Evolutionary conservation across 257 asterid species (phyloP).

Genomic region (Buddleja alternifolia): DNA sequence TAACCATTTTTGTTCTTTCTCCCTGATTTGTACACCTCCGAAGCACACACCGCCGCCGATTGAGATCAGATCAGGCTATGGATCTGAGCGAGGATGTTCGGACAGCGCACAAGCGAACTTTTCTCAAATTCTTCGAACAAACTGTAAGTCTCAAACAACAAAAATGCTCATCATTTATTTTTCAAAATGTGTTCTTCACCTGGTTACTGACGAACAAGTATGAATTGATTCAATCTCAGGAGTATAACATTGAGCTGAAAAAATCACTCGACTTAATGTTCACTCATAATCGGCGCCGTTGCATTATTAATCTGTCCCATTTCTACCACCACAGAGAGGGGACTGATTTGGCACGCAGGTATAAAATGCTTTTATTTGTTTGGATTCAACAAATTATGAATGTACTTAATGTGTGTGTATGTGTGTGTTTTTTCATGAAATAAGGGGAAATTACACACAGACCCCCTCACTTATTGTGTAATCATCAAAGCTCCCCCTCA

Average conservation of each 20-base stretch:
- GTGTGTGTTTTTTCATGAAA: too few species aligned
- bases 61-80: too few species aligned
- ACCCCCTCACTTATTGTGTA: too few species aligned
- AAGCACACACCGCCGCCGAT: too few species aligned
- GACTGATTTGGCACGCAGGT: slow-evolving; percentile 90
- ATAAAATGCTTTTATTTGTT: background rate
- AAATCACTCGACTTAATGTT: slow-evolving; percentile 63
- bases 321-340: slow-evolving; percentile 85
- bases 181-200: background rate
- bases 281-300: slow-evolving; percentile 74
- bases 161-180: background rate
- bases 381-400: background rate
- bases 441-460: too few species aligned
- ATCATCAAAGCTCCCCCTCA: too few species aligned
- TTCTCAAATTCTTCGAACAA: slow-evolving; percentile 89
- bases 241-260: slow-evolving; percentile 57
- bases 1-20: background rate
- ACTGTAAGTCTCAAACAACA: slow-evolving; percentile 44
- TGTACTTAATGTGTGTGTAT: too few species aligned
- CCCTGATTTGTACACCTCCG: too few species aligned
- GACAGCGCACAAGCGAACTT: slow-evolving; percentile 77
- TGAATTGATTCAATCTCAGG: slow-evolving; percentile 46
- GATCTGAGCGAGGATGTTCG: slow-evolving; percentile 89
- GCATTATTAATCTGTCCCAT: slow-evolving; percentile 72
- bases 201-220: background rate